Evolutionary conservation across 306 rosid species (phyloP), one percentile per base, ranked within the genome.

Genomic region (Lathyrus oleraceus): DNA sequence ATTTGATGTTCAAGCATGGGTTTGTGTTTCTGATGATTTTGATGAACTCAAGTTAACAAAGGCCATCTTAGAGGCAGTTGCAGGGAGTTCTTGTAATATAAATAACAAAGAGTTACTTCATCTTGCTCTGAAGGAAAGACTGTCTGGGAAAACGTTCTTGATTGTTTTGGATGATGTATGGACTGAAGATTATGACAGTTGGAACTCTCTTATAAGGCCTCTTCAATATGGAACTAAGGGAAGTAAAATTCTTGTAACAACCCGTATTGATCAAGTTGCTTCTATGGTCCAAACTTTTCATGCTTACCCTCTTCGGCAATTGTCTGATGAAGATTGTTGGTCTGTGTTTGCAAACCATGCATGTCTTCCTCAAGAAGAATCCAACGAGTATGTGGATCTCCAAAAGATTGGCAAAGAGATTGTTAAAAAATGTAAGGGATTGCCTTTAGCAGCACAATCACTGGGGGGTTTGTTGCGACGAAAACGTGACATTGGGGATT

Each of bases 361-460:
- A 28, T 51, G 65, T 1, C n/a, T 11, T 12, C 15, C 27, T n/a
- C 12, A 1, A 0, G 2, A 8, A 0, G 2, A 10, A 6, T 10
- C 20, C 23, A 10, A 0, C 1, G 11, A 0, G n/a, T 4, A 60
- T 17, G 6, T n/a, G 15, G 8, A 1, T 3, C 16, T 71, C 5
- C 12, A 35, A 19, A 14, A 36, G 2, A 42, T 43, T 10, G 56
- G 35, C 1, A 8, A 27, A 21, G 38, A 65, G 28, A 59, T 80
- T 30, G 49, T 65, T 11, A 21, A 1, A 0, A 80, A 60, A 17
- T 76, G 81, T 15, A 32, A 59, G 30, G 85, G 85, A 0, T 21
- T 76, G 42, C 84, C 84, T 2, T n/a, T 81, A 39, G 81, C 74
- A 0, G 72, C 71, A n/a, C n/a, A n/a, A n/a, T n/a, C n/a, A n/a